These are phyloP conservation scores for Salix caprea DNA, from an alignment of 345 rosid species.

Conservation along the genomic window DNA sequence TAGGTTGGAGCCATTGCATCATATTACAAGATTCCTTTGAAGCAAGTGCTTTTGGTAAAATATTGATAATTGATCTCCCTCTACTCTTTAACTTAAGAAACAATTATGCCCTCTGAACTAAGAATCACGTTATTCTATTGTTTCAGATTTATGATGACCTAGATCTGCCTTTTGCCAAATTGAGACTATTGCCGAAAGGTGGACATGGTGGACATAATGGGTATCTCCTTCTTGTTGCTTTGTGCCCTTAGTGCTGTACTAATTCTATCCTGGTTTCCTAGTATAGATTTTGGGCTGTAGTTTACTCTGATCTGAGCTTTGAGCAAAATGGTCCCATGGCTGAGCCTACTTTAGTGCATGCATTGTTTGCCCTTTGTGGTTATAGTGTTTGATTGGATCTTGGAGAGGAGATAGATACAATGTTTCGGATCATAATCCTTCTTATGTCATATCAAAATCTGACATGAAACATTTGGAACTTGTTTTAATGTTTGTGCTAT, in stretches of 20 bases:
- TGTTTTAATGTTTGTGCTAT: too few species aligned
- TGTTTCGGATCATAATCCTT: not conserved
- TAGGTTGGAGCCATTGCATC: conserved; percentile 86
- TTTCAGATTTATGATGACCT: conserved; percentile 82
- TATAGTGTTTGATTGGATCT: not conserved
- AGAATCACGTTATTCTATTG: conserved; percentile 7
- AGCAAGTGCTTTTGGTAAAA: conserved; percentile 88
- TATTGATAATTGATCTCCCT: conserved; percentile 3
- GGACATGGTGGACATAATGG: conserved; percentile 99
- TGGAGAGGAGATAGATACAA: not conserved
- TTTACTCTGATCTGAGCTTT: not conserved
- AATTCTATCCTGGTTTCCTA: not conserved
- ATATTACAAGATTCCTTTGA: conserved; percentile 81
- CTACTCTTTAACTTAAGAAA: not conserved
- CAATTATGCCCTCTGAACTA: not conserved
- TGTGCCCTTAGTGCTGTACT: not conserved
- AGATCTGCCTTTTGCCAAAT: conserved; percentile 85
- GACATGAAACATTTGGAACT: too few species aligned
- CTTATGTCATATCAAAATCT: not conserved
- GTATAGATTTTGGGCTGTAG: not conserved
- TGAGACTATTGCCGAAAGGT: conserved; percentile 92
- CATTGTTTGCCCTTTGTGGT: not conserved
- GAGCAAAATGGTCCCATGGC: too few species aligned
- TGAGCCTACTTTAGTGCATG: too few species aligned
- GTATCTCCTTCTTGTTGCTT: conserved; percentile 28